phyloP scores from a whole-genome alignment of 2,329 filamentous ascomycete genomes.

The Hypocrella siamensis region DNA sequence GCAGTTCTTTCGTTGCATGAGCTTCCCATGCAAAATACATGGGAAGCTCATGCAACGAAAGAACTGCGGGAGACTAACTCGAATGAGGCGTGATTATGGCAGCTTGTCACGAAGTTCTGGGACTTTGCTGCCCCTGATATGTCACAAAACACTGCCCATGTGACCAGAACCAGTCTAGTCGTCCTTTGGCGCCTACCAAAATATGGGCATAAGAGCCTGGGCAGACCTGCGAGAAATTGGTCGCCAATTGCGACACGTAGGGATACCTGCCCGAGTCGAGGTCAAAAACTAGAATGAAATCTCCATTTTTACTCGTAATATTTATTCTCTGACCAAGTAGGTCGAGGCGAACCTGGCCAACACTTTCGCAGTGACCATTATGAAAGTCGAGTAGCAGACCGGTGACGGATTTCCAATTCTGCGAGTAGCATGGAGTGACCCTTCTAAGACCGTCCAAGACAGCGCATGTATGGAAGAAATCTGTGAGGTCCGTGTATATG shows the following conservation, averaged over 20 bases:
- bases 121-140: background rate
- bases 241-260: background rate
- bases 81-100: too few relatives aligned
- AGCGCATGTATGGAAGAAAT: background rate
- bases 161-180: background rate
- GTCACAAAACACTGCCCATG: background rate
- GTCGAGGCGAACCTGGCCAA: conserved; percentile 1
- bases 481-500: background rate
- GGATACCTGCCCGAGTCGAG: background rate
- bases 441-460: background rate
- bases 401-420: background rate
- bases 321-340: background rate
- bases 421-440: background rate
- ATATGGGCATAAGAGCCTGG: background rate
- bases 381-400: conserved; percentile 1
- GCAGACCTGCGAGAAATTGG: background rate
- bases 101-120: too few relatives aligned
- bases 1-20: too few relatives aligned
- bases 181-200: background rate
- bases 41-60: too few relatives aligned
- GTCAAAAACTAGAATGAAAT: background rate
- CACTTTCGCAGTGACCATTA: conserved; percentile 1
- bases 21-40: too few relatives aligned
- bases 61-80: too few relatives aligned
- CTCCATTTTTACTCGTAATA: background rate